A percentile compares a stretch with the other conserved stretches of the same genome.
phyloP scores from a whole-genome alignment of 305 asterid species.

The Fraxinus sp. region DNA sequence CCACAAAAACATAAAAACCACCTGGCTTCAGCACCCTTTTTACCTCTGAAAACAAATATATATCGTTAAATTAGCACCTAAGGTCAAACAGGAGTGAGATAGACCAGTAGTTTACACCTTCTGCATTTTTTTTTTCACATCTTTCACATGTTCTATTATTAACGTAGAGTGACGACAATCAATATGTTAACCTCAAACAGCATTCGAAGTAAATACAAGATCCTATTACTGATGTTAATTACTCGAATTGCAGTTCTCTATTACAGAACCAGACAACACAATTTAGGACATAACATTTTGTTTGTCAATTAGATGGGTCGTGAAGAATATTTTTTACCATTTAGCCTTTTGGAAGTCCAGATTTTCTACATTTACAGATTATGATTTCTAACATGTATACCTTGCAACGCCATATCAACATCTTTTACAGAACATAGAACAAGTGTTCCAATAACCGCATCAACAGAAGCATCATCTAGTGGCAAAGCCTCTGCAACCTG shows the following conservation, averaged over 20 bases:
- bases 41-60: conserved; percentile 47
- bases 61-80: conserved; percentile 4
- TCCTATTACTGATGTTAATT: neutral
- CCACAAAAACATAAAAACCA: conserved; percentile 74
- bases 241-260: neutral
- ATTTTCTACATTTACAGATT: neutral
- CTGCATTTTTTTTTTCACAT: neutral
- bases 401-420: conserved; percentile 67
- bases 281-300: neutral
- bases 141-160: neutral
- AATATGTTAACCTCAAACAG: neutral
- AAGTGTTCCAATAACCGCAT: conserved; percentile 85
- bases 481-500: conserved; percentile 94
- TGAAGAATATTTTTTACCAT: neutral
- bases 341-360: neutral
- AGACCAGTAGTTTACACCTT: neutral
- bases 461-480: conserved; percentile 70
- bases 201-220: neutral
- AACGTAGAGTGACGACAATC: neutral
- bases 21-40: conserved; percentile 93
- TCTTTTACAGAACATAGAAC: conserved; percentile 82
- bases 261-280: neutral
- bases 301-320: neutral
- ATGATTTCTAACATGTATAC: conserved; percentile 30
- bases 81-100: neutral